These are phyloP conservation scores for Tulasnella sp. DNA, from an alignment of 768 basidiomycete species.

Conservation along the genomic window DNA sequence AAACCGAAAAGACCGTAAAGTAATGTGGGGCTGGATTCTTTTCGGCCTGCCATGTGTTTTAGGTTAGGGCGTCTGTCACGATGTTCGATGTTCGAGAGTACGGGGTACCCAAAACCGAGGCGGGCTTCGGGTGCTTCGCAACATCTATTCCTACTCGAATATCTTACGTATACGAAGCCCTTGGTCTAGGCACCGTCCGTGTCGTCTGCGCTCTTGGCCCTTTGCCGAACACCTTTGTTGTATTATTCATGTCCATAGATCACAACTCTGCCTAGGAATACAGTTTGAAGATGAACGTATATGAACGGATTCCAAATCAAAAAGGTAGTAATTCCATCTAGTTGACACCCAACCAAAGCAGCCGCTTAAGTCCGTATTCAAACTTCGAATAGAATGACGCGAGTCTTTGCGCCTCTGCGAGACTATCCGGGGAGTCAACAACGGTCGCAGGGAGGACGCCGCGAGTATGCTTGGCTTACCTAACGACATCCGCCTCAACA, in stretches of 20 bases:
- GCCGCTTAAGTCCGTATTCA: conserved; percentile 89
- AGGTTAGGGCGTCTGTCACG: background rate
- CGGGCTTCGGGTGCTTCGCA: background rate
- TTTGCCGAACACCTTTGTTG: background rate
- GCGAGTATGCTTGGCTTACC: conserved; percentile 52
- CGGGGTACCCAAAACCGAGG: background rate
- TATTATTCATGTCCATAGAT: background rate
- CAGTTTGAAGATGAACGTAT: background rate
- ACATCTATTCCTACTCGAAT: background rate
- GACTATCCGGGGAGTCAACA: conserved; percentile 47
- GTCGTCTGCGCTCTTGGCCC: too few relatives aligned
- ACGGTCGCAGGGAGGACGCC: conserved; percentile 24
- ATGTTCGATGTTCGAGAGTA: background rate
- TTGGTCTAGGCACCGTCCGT: too few relatives aligned
- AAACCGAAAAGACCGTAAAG: background rate
- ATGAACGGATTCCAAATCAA: background rate
- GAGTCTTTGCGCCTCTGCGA: conserved; percentile 80
- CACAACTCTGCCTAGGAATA: background rate
- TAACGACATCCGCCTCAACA: conserved; percentile 72
- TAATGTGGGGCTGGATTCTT: too few relatives aligned
- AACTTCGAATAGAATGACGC: conserved; percentile 89
- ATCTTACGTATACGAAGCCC: background rate
- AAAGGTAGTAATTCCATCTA: background rate
- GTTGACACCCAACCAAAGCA: conserved; percentile 74
- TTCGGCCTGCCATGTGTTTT: background rate